Percentiles rank a stretch among this genome's conserved stretches.
Conservation (phyloP, 495 filamentous ascomycete species). For the Evernia prunastri region DNA sequence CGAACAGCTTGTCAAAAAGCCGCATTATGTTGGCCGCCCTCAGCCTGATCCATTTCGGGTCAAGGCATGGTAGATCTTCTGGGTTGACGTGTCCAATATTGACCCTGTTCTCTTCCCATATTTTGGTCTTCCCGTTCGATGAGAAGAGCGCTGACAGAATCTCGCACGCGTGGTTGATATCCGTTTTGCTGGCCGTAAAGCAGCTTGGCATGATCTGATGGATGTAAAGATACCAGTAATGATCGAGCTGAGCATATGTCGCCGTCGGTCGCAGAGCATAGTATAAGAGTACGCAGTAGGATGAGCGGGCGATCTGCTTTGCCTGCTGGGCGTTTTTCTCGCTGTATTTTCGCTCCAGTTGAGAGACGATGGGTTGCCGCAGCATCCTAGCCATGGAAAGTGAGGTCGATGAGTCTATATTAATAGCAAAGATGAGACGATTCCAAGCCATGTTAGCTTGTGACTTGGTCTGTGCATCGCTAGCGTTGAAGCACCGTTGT, state of each 20-base stretch:
- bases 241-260: constrained; percentile 54
- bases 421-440: constrained; percentile 65
- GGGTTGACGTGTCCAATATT: constrained; percentile 49
- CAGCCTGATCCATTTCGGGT: constrained; percentile 82
- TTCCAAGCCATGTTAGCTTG: constrained; percentile 81
- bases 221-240: constrained; percentile 75
- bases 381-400: constrained; percentile 58
- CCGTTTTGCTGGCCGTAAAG: constrained; percentile 31
- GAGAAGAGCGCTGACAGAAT: constrained; percentile 58
- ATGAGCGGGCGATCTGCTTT: constrained; percentile 55
- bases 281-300: constrained; percentile 75
- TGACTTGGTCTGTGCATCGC: constrained; percentile 60
- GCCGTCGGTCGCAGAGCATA: constrained; percentile 73
- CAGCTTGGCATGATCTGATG: constrained; percentile 38
- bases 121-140: constrained; percentile 47
- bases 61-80: constrained; percentile 69
- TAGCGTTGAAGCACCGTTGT: constrained; percentile 77
- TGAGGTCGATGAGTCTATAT: constrained; percentile 54
- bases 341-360: constrained; percentile 57
- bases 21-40: constrained; percentile 54
- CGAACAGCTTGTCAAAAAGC: constrained; percentile 43
- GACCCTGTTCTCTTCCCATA: constrained; percentile 69
- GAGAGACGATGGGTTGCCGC: constrained; percentile 58
- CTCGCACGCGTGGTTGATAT: constrained; percentile 49
- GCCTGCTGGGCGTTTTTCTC: constrained; percentile 51